Evolutionary conservation across 2,329 filamentous ascomycete species (phyloP).

Genomic region (Botrytis squamosa): DNA sequence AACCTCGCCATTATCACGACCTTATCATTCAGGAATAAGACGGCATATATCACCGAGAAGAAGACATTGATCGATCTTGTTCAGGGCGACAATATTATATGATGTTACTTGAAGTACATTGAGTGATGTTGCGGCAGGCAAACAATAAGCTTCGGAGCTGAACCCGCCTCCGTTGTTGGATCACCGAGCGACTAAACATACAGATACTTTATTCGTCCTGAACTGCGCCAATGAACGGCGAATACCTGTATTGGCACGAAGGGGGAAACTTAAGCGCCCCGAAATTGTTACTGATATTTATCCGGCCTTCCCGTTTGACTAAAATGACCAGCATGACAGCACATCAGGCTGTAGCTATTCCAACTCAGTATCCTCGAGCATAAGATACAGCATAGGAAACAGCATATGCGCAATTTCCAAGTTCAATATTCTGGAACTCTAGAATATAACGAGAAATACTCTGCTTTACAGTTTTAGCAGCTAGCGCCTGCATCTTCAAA

Average conservation of each 20-base stretch:
- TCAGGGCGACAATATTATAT: neutral
- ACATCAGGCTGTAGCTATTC: neutral
- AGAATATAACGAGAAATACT: neutral
- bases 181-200: no score
- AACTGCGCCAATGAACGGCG: neutral
- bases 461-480: neutral
- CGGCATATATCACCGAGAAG: neutral
- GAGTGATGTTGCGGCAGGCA: neutral
- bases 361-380: neutral
- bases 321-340: neutral
- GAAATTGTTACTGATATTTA: neutral
- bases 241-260: neutral
- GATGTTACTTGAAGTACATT: neutral
- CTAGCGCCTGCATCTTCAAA: no score
- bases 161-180: slow-evolving; percentile 7
- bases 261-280: no score
- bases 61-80: neutral
- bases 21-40: neutral
- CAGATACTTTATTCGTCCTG: neutral
- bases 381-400: neutral
- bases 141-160: slow-evolving; percentile 2
- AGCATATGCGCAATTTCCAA: neutral
- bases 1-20: neutral
- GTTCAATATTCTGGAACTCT: neutral
- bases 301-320: neutral